Evolutionary conservation across 768 basidiomycete species (phyloP).

Genomic region (Phlegmacium glaucopus): DNA sequence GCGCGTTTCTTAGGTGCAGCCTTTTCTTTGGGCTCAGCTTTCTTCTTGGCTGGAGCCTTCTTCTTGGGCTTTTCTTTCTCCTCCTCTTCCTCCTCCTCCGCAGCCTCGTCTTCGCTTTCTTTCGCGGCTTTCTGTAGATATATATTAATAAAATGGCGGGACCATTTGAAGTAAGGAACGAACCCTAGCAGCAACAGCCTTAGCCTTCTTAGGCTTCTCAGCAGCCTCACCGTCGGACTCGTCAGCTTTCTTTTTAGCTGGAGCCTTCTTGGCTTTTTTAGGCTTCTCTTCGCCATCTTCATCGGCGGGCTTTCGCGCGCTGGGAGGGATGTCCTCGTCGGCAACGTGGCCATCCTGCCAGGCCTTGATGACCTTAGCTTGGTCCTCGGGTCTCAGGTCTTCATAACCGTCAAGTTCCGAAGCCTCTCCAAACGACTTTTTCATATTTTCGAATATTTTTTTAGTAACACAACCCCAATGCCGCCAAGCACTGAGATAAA

Average conservation of each 20-base stretch:
- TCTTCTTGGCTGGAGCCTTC: constrained; percentile 26
- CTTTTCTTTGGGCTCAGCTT: constrained; percentile 43
- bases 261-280: constrained; percentile 40
- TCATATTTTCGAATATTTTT: constrained; percentile 69
- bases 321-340: constrained; percentile 78
- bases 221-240: constrained; percentile 31
- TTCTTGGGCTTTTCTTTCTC: constrained; percentile 38
- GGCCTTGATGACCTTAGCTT: constrained; percentile 67
- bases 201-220: constrained; percentile 47
- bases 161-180: neutral
- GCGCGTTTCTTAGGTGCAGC: constrained; percentile 38
- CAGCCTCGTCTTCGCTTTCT: constrained; percentile 15
- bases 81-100: constrained; percentile 34
- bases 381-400: constrained; percentile 62
- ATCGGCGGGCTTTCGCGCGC: constrained; percentile 56
- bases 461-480: constrained; percentile 88
- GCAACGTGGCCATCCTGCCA: constrained; percentile 78
- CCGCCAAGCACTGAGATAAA: constrained; percentile 61
- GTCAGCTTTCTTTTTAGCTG: constrained; percentile 20
- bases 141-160: neutral
- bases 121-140: constrained; percentile 15
- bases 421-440: constrained; percentile 51
- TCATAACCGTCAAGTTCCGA: constrained; percentile 86
- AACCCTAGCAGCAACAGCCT: constrained; percentile 26
- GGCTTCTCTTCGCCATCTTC: constrained; percentile 46